Evolutionary conservation across 2,329 filamentous ascomycete genomes (phyloP), one percentile per base, ranked within the genome.

Genomic region (Botrytis elliptica): DNA sequence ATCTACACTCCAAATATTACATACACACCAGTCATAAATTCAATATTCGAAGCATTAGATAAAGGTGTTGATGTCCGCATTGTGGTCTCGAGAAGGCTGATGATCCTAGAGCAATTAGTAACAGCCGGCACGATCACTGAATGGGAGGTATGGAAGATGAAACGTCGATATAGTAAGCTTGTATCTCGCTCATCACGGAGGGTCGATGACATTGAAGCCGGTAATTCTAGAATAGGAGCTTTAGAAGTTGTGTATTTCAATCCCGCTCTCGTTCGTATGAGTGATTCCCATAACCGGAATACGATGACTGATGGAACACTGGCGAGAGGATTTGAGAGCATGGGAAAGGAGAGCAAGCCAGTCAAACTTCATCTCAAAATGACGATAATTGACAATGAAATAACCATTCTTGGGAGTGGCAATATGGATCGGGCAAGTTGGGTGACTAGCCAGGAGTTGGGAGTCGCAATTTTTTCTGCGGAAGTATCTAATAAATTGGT

Each of bases 401-500:
- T 90, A 33, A 85, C 91, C 1, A 85, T 96, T 0, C 83, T 96
- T 4, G 93, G 93, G 0, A 95, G 92, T 29, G 93, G 93, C 1
- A 97, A 97, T 80, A 89, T 95, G 86, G 93, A 97, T 82, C 88
- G 93, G 1, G 93, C 93, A 12, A 95, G 92, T 80, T 96, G 92
- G 92, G 95, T 89, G 82, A 96, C 93, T 8, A 95, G 92, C 81
- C 93, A 96, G 82, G 93, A 97, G 82, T 84, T 96, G 36, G 93
- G 93, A 1, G 84, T 96, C 44, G 86, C 86, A 1, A 84, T 89
- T 62, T 85, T 86, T 70, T 84, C 83, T 6, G 77, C 72, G 12
- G 80, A 81, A 0, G 77, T 87, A 55, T 84, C 84, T 18, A 73
- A 40, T 18, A 57, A 68, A 16, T 72, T 80, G 18, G 76, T 29